Conservation (phyloP, 2,329 filamentous ascomycete genomes). For the Sclerotinia glacialis region DNA sequence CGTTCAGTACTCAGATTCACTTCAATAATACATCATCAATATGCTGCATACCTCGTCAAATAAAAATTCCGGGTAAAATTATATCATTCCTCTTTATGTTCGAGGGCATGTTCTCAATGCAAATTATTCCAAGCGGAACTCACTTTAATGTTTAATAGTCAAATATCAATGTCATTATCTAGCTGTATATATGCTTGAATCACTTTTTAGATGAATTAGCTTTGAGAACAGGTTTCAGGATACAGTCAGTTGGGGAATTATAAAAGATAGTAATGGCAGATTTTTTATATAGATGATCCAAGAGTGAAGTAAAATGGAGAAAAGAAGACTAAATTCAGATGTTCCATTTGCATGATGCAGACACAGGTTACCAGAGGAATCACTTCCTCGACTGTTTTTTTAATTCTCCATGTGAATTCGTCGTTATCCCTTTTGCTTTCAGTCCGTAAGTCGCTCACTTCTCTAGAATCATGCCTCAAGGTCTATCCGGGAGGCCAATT, state of each 20-base stretch:
- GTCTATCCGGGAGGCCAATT: fast-evolving
- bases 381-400: not conserved
- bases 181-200: no score
- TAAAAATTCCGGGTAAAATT: not conserved
- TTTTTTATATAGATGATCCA: not conserved
- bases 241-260: no score
- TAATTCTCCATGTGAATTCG: not conserved
- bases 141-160: not conserved
- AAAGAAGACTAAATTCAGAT: no score
- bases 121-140: not conserved
- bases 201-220: not conserved
- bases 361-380: no score
- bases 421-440: not conserved
- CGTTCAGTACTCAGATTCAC: not conserved
- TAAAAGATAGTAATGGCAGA: no score
- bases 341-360: not conserved
- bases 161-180: not conserved
- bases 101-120: not conserved
- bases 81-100: not conserved
- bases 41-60: not conserved
- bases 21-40: not conserved
- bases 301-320: not conserved
- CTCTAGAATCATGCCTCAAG: no score
- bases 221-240: not conserved
- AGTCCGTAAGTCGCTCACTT: no score